Conservation (phyloP, 179 eudicot species). For the Vitellaria paradoxa region DNA sequence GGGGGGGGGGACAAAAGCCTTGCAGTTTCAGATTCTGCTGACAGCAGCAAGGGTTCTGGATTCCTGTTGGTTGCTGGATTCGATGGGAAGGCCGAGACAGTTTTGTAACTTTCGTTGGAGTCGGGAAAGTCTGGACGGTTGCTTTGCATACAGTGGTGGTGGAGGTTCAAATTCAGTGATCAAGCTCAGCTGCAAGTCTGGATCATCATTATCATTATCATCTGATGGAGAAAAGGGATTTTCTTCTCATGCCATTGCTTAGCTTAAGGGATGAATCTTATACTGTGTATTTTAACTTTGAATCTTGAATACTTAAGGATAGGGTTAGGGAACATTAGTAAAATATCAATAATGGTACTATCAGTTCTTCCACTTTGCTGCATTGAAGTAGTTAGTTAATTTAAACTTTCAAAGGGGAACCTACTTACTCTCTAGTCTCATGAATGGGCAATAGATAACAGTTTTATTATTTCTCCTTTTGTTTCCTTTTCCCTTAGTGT, state of each 20-base stretch:
- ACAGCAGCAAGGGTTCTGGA: conserved; percentile 15
- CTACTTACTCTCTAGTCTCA: no score
- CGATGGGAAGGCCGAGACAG: conserved; percentile 44
- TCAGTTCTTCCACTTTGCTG: no score
- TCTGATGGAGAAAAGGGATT: conserved; percentile 50
- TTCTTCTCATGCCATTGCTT: conserved; percentile 62
- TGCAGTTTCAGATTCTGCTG: conserved; percentile 19
- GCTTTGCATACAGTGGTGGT: conserved; percentile 57
- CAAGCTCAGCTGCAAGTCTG: conserved; percentile 51
- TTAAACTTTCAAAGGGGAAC: no score
- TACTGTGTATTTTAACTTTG: conserved; percentile 67
- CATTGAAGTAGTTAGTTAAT: no score
- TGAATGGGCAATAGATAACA: no score
- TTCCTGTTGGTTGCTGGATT: conserved; percentile 56
- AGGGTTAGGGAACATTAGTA: no score
- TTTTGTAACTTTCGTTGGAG: conserved; percentile 67
- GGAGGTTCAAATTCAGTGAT: no score
- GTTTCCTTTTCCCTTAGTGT: no score
- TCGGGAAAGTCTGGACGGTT: conserved; percentile 48
- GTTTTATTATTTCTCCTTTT: no score
- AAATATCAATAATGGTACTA: no score
- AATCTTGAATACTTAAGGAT: conserved; percentile 25
- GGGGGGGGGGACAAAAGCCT: conserved; percentile 41
- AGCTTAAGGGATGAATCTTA: conserved; percentile 76
- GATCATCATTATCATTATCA: no score